These are phyloP conservation scores for Aschersonia sp. DNA, from an alignment of 2,329 filamentous ascomycete species.

Conservation along the genomic window DNA sequence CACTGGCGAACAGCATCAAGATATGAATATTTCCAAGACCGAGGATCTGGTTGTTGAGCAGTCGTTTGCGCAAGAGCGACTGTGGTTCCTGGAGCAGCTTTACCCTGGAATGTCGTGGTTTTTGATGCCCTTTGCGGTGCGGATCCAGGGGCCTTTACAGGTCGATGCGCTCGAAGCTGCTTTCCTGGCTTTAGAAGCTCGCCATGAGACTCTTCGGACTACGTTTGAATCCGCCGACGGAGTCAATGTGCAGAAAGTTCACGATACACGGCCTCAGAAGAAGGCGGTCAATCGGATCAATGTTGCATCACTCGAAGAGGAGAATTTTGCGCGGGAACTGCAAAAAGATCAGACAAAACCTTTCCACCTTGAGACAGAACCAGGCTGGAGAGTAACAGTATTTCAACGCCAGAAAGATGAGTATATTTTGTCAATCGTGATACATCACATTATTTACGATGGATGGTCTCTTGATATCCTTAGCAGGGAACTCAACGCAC, in stretches of 20 bases:
- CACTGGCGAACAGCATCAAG: not conserved
- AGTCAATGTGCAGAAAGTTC: not conserved
- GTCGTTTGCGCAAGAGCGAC: slow-evolving; percentile 4
- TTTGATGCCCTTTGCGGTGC: slow-evolving; percentile 3
- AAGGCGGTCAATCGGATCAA: not conserved
- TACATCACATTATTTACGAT: not conserved
- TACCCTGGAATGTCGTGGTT: slow-evolving; percentile 2
- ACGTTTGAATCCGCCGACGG: not conserved
- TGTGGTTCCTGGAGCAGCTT: slow-evolving; percentile 6
- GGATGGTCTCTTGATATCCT: not conserved
- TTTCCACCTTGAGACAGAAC: not conserved
- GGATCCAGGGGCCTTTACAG: slow-evolving; percentile 1
- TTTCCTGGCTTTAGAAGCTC: slow-evolving; percentile 1
- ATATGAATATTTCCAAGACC: not conserved
- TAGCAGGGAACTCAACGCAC: not conserved
- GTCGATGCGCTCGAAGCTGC: slow-evolving; percentile 1
- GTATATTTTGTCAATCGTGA: not conserved
- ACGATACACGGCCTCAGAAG: not conserved
- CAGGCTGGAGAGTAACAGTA: not conserved
- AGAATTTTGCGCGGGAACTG: not conserved
- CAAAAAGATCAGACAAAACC: not conserved
- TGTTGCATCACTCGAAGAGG: not conserved
- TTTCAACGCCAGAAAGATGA: not conserved
- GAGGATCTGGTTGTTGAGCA: not conserved
- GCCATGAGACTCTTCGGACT: slow-evolving; percentile 4